Evolutionary conservation across 2,329 filamentous ascomycete species (phyloP), one percentile per base, ranked within the genome.

Genomic region (Exophiala viscosa): DNA sequence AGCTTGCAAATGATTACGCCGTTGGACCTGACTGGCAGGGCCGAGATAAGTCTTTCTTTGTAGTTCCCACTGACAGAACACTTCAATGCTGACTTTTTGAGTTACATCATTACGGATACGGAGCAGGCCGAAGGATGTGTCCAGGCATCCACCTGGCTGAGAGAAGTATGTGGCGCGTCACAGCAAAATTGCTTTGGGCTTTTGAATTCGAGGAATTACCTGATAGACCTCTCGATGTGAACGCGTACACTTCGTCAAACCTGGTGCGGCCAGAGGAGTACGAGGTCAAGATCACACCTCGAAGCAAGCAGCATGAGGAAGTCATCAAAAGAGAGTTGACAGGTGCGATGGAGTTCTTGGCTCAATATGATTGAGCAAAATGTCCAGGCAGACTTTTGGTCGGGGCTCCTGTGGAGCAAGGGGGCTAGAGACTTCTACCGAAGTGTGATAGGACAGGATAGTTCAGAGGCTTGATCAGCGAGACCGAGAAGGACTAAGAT

Each of bases 171-270:
- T 69, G 70, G 13, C 64, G 77, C 1, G 74, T 70, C 33, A 72
- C 79, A n/a, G 70, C 76, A 0, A 72, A 75, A 1, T 65, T 79
- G 0, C 62, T 84, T 0, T 84, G 80, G 81, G 79, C 62, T 3
- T 69, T 67, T 42, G 51, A 62, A n/a, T 59, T 64, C 32, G 45
- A 20, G 45, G 55, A 43, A 33, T 10, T 54, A 5, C 17, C 28
- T 1, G 51, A 49, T 13, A 39, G 35, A 18, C 51, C 51, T 1
- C 18, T 55, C 11, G 52, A 55, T 18, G 43, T 50, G 2, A 55
- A 55, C 15, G 52, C 52, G 2, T 55, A 42, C 39, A 55, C 47
- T 10, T 55, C 52, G 1, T 55, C 47, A 13, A 55, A 50, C 28
- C 35, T 55, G 35, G 38, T 55, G 36, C 34, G 52, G 17, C 52